Evolutionary conservation across 768 basidiomycete genomes (phyloP), one percentile per base, ranked within the genome.

Genomic region (Russula earlei): DNA sequence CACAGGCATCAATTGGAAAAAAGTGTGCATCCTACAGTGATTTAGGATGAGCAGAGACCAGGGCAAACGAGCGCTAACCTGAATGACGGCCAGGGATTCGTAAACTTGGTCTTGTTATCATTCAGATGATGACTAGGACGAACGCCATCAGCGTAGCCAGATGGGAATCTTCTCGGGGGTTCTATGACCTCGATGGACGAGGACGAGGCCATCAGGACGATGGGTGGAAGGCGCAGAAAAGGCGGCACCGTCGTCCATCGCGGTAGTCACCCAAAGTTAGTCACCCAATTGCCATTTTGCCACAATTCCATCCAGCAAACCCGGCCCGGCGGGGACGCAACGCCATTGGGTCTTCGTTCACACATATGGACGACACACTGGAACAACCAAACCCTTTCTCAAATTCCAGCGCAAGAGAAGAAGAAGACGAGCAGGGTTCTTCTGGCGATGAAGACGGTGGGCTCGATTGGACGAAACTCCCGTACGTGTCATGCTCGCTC

Each of bases 391-490:
- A 68, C 53, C 43, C 58, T 10, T 61, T 67, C 15, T 56, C 65
- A n/a, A 65, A 64, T 17, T 54, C 63, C 31, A 3, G 7, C 19
- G 75, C 75, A 15, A 68, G 69, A 36, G 75, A 75, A 27, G 77
- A 79, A 24, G 72, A 67, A 2, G 71, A 72, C 5, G 75, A 75
- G 14, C 66, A 75, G 5, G 45, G 47, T 29, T 84, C 83, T 0
- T 84, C 80, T 2, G 86, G 78, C 22, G 87, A 87, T n/a, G 82
- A 83, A 59, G 89, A 91, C 54, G 80, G 77, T 22, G 83, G 79
- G 19, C 75, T 81, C n/a, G 88, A 91, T 62, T 91, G 89, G 89
- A 83, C 87, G 20, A 90, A 82, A 67, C 70, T 91, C 41, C 74
- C 80, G 85, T 85, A 67, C 59, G 75, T 63, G 6, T 37, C 37